Conservation (phyloP, 2,329 filamentous ascomycete genomes). For the Ambrosiella beaveri region DNA sequence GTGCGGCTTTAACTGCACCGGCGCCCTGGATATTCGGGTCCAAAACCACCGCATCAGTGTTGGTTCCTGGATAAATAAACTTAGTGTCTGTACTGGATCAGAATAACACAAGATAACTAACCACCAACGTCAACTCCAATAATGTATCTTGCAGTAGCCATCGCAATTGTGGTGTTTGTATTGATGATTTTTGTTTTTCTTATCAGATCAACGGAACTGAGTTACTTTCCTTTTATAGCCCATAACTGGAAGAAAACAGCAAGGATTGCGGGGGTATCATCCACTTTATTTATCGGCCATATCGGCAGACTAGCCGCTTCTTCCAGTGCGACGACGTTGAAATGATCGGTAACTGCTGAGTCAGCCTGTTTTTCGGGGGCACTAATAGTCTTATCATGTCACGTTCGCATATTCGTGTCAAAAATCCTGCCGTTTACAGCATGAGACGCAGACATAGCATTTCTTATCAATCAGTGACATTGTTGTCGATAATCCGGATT, state of each 20-base stretch:
- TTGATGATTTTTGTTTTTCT: not conserved
- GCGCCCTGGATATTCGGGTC: slow-evolving; percentile 21
- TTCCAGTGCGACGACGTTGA: too few species aligned
- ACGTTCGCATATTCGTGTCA: not conserved
- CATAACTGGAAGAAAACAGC: not conserved
- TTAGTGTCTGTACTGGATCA: not conserved
- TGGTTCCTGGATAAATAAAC: slow-evolving; percentile 23
- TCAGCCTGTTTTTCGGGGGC: too few species aligned
- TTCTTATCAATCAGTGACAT: slow-evolving; percentile 1
- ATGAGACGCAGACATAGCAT: not conserved
- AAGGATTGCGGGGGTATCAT: not conserved
- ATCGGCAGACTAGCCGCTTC: too few species aligned
- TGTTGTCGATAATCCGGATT: not conserved
- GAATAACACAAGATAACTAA: not conserved
- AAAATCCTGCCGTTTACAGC: not conserved
- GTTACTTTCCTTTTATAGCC: not conserved
- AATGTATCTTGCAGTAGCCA: slow-evolving; percentile 16
- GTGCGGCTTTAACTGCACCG: slow-evolving; percentile 16
- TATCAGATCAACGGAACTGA: slow-evolving; percentile 5
- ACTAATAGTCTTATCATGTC: too few species aligned
- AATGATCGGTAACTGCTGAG: too few species aligned
- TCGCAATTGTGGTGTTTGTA: slow-evolving; percentile 1
- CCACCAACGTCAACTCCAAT: slow-evolving; percentile 27
- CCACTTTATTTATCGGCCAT: not conserved
- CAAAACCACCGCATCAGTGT: slow-evolving; percentile 35